Evolutionary conservation across 768 basidiomycete genomes (phyloP).

Genomic region (Boletellus ananiceps): DNA sequence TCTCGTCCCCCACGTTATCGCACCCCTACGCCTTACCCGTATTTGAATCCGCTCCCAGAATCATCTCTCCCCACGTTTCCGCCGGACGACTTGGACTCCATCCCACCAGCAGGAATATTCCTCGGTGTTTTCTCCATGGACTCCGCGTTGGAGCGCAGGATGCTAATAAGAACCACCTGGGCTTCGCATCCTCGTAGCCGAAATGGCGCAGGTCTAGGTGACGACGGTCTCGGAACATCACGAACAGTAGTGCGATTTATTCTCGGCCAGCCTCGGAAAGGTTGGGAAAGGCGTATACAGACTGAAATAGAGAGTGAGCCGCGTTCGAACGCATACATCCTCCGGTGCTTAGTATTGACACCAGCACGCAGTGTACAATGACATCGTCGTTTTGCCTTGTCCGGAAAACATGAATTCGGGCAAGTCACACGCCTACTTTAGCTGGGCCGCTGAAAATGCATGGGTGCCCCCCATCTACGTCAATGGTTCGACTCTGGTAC

Average conservation of each 20-base stretch:
- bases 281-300: conserved; percentile 74
- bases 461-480: conserved; percentile 81
- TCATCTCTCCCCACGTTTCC: conserved; percentile 52
- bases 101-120: conserved; percentile 82
- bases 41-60: conserved; percentile 31
- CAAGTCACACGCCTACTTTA: conserved; percentile 88
- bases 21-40: conserved; percentile 38
- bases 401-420: conserved; percentile 96
- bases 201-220: conserved; percentile 65
- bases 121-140: conserved; percentile 90
- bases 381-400: conserved; percentile 79
- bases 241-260: conserved; percentile 86
- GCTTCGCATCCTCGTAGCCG: conserved; percentile 78
- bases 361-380: conserved; percentile 64
- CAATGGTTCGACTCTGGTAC: conserved; percentile 39
- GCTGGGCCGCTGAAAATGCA: conserved; percentile 87
- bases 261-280: conserved; percentile 75
- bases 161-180: conserved; percentile 86
- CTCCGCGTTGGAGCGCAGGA: conserved; percentile 76
- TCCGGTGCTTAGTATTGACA: conserved; percentile 5
- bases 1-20: conserved; percentile 42
- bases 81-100: conserved; percentile 61
- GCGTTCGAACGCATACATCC: background rate
- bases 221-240: conserved; percentile 70
- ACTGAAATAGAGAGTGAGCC: conserved; percentile 88